Conservation (phyloP, 768 basidiomycete genomes). For the Suillus brevipes region DNA sequence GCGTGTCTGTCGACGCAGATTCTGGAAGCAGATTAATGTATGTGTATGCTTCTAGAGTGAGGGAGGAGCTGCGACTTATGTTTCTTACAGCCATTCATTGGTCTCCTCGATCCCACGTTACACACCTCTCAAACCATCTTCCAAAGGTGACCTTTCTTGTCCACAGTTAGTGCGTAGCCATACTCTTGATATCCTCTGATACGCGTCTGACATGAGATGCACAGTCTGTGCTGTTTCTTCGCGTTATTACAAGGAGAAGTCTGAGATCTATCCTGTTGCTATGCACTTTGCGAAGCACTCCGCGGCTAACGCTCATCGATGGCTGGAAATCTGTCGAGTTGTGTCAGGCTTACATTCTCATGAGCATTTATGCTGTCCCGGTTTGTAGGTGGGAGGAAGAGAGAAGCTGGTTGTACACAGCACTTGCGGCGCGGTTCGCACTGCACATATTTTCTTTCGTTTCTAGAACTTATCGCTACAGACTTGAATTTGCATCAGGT, state of each 20-base stretch:
- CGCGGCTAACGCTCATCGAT: slow-evolving; percentile 77
- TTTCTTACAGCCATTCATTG: slow-evolving; percentile 54
- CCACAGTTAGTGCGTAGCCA: slow-evolving; percentile 71
- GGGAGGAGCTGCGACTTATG: slow-evolving; percentile 5
- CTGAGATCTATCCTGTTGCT: slow-evolving; percentile 82
- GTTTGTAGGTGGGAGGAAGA: slow-evolving; percentile 89
- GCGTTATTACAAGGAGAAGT: slow-evolving; percentile 74
- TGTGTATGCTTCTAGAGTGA: slow-evolving; percentile 19
- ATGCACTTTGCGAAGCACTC: slow-evolving; percentile 89
- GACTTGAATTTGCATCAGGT: slow-evolving; percentile 84
- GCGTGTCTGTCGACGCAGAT: slow-evolving; percentile 42
- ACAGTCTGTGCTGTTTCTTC: slow-evolving; percentile 86
- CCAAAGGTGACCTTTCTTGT: slow-evolving; percentile 84
- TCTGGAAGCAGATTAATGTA: slow-evolving; percentile 70
- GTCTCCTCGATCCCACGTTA: slow-evolving; percentile 75
- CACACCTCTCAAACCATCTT: slow-evolving; percentile 81
- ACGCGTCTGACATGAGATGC: neutral
- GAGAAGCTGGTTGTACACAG: slow-evolving; percentile 86
- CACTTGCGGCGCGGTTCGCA: slow-evolving; percentile 73
- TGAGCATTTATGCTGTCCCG: slow-evolving; percentile 80
- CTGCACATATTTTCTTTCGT: neutral
- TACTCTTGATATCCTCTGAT: neutral
- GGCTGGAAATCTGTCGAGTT: slow-evolving; percentile 87
- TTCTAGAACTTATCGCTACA: slow-evolving; percentile 59
- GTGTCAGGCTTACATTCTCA: slow-evolving; percentile 87